Evolutionary conservation across 2,329 filamentous ascomycete species (phyloP), one percentile per base, ranked within the genome.

Genomic region (Hymenoscyphus fructigenus): DNA sequence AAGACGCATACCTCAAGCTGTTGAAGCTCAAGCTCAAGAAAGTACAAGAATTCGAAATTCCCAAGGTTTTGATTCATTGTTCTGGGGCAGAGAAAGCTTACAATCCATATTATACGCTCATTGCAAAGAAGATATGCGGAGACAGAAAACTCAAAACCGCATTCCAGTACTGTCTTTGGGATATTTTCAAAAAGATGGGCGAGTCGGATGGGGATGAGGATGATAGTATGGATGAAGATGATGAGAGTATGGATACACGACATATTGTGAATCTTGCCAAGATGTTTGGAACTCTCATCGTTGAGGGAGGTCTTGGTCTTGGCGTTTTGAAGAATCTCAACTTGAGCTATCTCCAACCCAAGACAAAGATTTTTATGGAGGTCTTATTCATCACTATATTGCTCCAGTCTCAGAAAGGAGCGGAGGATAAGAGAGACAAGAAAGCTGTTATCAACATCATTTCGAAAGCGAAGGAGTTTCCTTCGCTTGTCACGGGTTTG

Each of bases 81-180:
- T 89, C 89, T 0, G 91, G 91, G 55, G 89, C 90, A 2, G 95
- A 98, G 78, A 83, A 89, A 64, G 83, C 83, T 0, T 96, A 97
- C 78, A 99, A 99, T 73, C 91, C 91, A 0, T 99, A 96, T 79
- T 99, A 99, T 75, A 91, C 91, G 0, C 81, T 97, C 0, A 88
- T 99, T 44, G 93, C 92, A 10, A 86, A 86, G 58, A 88, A 89
- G 68, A 83, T 97, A 9, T 96, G 93, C 73, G 82, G 82, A 3
- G 91, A 93, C 66, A 87, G 87, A 69, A 87, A 88, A 71, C 84
- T 96, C 70, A 87, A 88, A 67, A 94, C 94, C 79, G 89, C 91
- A 1, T 96, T 98, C 75, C 91, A 95, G 75, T 93, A 94, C 72
- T 87, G 89, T 7, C 81, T 98, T 0, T 96, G 93, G 88, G 92